phyloP scores from a whole-genome alignment of 2,329 filamentous ascomycete genomes.

The Microsporum canis region DNA sequence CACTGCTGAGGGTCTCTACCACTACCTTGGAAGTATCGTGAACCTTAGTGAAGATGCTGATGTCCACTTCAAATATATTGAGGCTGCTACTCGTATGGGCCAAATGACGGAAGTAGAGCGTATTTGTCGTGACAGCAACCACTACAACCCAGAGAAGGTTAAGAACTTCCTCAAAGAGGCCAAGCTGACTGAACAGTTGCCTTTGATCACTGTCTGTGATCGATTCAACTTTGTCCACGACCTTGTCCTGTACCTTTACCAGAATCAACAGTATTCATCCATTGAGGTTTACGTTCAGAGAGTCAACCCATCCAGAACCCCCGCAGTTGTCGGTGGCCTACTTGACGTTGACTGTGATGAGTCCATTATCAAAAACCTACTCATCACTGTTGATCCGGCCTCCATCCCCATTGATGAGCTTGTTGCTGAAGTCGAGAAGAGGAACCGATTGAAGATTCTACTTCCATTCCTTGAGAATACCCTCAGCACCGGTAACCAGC shows the following conservation, averaged over 20 bases:
- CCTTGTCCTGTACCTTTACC: constrained; percentile 89
- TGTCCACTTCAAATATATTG: constrained; percentile 98
- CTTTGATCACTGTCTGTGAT: constrained; percentile 95
- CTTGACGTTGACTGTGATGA: constrained; percentile 97
- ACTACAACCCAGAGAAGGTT: constrained; percentile 85
- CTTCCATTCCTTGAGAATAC: constrained; percentile 93
- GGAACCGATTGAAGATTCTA: constrained; percentile 90
- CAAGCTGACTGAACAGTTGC: constrained; percentile 79
- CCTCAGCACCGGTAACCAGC: constrained; percentile 78
- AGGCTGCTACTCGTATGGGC: constrained; percentile 85
- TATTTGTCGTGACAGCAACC: constrained; percentile 86
- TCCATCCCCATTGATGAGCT: constrained; percentile 90
- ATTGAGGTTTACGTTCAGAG: constrained; percentile 97
- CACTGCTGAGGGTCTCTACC: constrained; percentile 92
- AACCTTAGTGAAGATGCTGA: constrained; percentile 92
- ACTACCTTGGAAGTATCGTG: constrained; percentile 95
- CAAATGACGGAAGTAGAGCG: constrained; percentile 95
- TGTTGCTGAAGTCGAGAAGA: constrained; percentile 84
- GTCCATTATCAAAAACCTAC: constrained; percentile 82
- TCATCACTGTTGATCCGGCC: constrained; percentile 70
- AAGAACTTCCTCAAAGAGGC: constrained; percentile 99
- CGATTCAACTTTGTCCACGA: constrained; percentile 99
- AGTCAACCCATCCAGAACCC: constrained; percentile 83
- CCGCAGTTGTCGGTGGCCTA: constrained; percentile 82
- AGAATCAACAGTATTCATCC: constrained; percentile 98